A percentile compares a stretch with the other conserved stretches of the same genome.
Conservation (phyloP, 495 filamentous ascomycete genomes). For the Penicillium robsamsonii region DNA sequence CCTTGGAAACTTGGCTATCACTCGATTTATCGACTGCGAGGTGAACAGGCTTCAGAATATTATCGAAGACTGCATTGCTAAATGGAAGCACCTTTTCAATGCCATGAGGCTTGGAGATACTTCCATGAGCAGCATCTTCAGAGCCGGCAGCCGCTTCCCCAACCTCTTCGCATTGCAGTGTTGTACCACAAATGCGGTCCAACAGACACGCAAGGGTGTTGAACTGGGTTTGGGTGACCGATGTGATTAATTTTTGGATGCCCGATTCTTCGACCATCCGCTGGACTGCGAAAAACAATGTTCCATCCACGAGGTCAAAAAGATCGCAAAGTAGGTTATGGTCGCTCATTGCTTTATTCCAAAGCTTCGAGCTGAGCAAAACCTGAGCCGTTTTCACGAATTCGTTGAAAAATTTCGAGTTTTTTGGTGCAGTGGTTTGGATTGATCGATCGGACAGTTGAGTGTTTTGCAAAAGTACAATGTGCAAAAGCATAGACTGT, state of each 20-base stretch:
- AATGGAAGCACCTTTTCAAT: constrained; percentile 17
- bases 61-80: constrained; percentile 44
- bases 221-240: not conserved
- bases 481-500: not conserved
- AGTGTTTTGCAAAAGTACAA: not conserved
- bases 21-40: constrained; percentile 34
- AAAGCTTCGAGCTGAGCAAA: not conserved
- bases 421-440: not conserved
- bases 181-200: not conserved
- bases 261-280: not conserved
- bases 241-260: not conserved
- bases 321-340: constrained; percentile 44
- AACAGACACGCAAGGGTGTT: not conserved
- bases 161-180: not conserved
- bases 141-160: too few species aligned
- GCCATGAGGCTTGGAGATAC: not conserved
- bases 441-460: not conserved
- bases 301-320: constrained; percentile 64
- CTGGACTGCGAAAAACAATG: constrained; percentile 45
- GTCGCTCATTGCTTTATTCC: constrained; percentile 6
- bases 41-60: constrained; percentile 53
- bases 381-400: constrained; percentile 13
- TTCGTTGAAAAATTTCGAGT: constrained; percentile 1
- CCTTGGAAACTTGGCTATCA: constrained; percentile 15
- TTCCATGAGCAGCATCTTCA: not conserved